Percentiles rank a stretch among this genome's conserved stretches.
Conservation (phyloP, 116 monocot genomes). For the Iris pallida region DNA sequence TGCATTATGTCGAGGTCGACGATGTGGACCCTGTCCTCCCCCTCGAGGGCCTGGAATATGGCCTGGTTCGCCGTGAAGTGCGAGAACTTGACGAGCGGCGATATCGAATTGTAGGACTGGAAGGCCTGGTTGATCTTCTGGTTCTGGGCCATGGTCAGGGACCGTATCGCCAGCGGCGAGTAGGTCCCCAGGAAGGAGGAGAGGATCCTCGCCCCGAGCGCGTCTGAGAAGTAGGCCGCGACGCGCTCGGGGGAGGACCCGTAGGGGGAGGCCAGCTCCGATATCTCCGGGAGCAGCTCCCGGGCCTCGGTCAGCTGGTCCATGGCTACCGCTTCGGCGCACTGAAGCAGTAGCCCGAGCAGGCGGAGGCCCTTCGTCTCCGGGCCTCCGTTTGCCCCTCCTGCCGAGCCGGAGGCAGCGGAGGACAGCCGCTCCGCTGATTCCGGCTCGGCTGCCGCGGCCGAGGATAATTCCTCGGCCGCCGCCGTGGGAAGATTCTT, state of each 20-base stretch:
- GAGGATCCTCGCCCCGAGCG: slow-evolving; percentile 54
- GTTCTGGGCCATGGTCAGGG: slow-evolving; percentile 24
- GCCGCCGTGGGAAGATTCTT: slow-evolving; percentile 6
- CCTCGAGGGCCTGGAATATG: slow-evolving; percentile 61
- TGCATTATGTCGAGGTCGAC: slow-evolving; percentile 94
- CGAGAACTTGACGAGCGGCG: slow-evolving; percentile 84
- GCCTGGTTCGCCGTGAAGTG: slow-evolving; percentile 98
- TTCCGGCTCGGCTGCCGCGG: neutral
- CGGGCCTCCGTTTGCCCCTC: neutral
- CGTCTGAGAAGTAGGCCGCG: slow-evolving; percentile 86
- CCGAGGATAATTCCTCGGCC: neutral
- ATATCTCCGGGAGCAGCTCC: slow-evolving; percentile 64
- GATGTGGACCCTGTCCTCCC: slow-evolving; percentile 60
- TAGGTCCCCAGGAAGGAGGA: slow-evolving; percentile 56
- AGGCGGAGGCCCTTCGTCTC: slow-evolving; percentile 60
- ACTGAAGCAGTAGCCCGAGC: slow-evolving; percentile 72
- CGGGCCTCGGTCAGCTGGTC: slow-evolving; percentile 48
- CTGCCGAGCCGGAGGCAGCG: neutral
- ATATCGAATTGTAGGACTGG: slow-evolving; percentile 64
- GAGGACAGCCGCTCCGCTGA: neutral
- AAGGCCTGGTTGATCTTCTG: slow-evolving; percentile 50
- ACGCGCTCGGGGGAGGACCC: slow-evolving; percentile 83
- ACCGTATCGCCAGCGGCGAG: slow-evolving; percentile 29
- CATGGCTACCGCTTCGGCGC: slow-evolving; percentile 63
- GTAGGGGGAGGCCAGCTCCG: slow-evolving; percentile 70